These are phyloP conservation scores for Lentinus tigrinus DNA, from an alignment of 768 basidiomycete species.

Conservation along the genomic window DNA sequence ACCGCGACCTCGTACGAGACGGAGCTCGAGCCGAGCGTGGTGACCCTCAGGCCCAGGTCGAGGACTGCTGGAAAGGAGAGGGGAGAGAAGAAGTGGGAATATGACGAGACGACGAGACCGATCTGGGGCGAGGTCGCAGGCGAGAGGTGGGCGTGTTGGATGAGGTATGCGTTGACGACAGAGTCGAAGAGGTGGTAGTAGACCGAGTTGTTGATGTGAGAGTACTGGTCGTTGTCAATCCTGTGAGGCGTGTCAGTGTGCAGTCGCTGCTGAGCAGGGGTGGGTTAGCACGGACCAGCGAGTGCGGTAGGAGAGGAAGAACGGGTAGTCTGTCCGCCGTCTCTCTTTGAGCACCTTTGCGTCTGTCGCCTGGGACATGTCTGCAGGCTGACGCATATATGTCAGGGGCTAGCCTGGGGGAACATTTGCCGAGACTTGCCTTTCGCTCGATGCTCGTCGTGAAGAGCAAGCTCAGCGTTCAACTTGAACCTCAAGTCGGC, in stretches of 20 bases:
- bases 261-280: background rate
- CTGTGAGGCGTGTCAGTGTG: slow-evolving; percentile 35
- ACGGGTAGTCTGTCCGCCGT: slow-evolving; percentile 52
- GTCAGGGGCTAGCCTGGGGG: background rate
- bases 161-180: slow-evolving; percentile 76
- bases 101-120: slow-evolving; percentile 77
- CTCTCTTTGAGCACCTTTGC: background rate
- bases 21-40: slow-evolving; percentile 68
- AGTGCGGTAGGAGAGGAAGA: slow-evolving; percentile 62
- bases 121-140: slow-evolving; percentile 55
- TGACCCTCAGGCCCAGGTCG: slow-evolving; percentile 68
- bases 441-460: too few species aligned
- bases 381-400: background rate
- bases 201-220: slow-evolving; percentile 77
- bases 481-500: too few species aligned
- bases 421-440: too few species aligned
- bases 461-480: too few species aligned
- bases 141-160: slow-evolving; percentile 55
- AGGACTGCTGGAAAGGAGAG: slow-evolving; percentile 72
- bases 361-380: background rate
- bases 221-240: slow-evolving; percentile 87
- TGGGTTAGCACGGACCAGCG: slow-evolving; percentile 52
- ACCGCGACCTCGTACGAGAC: slow-evolving; percentile 81
- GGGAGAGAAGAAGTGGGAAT: slow-evolving; percentile 75
- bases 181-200: slow-evolving; percentile 86